A percentile compares a stretch with the other conserved stretches of the same genome.
These are phyloP conservation scores for Gossypium trilobum DNA, from an alignment of 441 rosid genomes.

Conservation along the genomic window DNA sequence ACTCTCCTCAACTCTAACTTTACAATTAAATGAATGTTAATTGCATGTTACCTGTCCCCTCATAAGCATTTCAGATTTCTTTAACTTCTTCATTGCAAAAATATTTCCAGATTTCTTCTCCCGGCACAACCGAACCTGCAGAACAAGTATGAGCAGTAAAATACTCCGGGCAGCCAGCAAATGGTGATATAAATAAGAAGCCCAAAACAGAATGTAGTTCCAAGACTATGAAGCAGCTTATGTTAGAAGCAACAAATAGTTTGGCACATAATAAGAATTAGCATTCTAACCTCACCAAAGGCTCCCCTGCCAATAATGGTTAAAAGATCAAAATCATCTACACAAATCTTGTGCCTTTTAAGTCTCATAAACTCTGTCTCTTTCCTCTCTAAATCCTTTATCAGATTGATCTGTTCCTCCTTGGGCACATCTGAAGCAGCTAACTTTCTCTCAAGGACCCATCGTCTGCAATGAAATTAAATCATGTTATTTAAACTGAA, in stretches of 20 bases:
- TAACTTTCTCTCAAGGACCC: conserved; percentile 75
- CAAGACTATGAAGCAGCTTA: conserved; percentile 5
- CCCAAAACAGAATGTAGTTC: not conserved
- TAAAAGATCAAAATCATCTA: conserved; percentile 83
- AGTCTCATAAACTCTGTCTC: conserved; percentile 94
- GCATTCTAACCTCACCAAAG: conserved; percentile 75
- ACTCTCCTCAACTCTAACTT: not conserved
- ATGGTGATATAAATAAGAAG: conserved; percentile 3
- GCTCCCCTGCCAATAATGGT: conserved; percentile 95
- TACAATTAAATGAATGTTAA: not conserved
- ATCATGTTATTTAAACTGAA: conserved; percentile 15
- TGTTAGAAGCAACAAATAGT: conserved; percentile 9
- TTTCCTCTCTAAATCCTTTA: conserved; percentile 83
- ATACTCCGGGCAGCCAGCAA: conserved; percentile 10
- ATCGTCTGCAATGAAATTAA: conserved; percentile 50
- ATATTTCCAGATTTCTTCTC: conserved; percentile 94
- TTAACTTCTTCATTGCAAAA: conserved; percentile 94
- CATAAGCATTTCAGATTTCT: conserved; percentile 93
- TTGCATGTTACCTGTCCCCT: conserved; percentile 74
- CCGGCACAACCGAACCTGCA: conserved; percentile 73
- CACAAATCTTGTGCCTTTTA: conserved; percentile 82
- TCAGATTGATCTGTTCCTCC: conserved; percentile 74
- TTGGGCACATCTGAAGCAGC: conserved; percentile 83
- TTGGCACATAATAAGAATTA: not conserved
- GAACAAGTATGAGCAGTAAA: conserved; percentile 17